phyloP scores from a whole-genome alignment of 2,329 filamentous ascomycete genomes.

The Diaporthe citriasiana region DNA sequence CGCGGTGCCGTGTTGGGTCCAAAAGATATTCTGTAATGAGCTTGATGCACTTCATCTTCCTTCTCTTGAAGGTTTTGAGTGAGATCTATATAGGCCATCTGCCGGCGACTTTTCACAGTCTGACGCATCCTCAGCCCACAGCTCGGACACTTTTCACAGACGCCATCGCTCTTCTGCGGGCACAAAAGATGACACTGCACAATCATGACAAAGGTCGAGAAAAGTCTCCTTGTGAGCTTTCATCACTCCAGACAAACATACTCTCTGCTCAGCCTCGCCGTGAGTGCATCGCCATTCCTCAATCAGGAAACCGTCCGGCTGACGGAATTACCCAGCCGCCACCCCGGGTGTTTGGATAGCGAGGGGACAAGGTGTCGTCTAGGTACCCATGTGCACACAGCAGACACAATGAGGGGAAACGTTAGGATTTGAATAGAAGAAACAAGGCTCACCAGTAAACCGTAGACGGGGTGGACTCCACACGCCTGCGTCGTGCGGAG shows the following conservation, averaged over 20 bases:
- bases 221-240: not conserved
- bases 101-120: constrained; percentile 34
- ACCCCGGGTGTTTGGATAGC: constrained; percentile 23
- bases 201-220: constrained; percentile 4
- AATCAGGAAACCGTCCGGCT: not conserved
- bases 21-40: not conserved
- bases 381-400: constrained; percentile 17
- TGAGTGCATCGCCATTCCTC: constrained; percentile 8
- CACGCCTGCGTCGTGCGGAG: constrained; percentile 18
- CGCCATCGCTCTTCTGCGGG: not conserved
- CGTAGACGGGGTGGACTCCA: not conserved
- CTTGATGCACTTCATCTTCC: not conserved
- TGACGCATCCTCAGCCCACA: constrained; percentile 12
- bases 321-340: not conserved
- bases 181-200: not conserved
- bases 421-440: not conserved
- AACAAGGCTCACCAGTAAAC: constrained; percentile 8
- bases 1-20: not conserved
- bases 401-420: not conserved
- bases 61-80: not conserved
- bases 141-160: constrained; percentile 38
- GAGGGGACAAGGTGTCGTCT: not conserved
- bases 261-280: constrained; percentile 23
- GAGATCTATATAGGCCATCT: constrained; percentile 24
- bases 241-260: not conserved